A percentile compares a stretch with the other conserved stretches of the same genome.
Conservation (phyloP, 768 basidiomycete species). For the Tulasnella calospora region DNA sequence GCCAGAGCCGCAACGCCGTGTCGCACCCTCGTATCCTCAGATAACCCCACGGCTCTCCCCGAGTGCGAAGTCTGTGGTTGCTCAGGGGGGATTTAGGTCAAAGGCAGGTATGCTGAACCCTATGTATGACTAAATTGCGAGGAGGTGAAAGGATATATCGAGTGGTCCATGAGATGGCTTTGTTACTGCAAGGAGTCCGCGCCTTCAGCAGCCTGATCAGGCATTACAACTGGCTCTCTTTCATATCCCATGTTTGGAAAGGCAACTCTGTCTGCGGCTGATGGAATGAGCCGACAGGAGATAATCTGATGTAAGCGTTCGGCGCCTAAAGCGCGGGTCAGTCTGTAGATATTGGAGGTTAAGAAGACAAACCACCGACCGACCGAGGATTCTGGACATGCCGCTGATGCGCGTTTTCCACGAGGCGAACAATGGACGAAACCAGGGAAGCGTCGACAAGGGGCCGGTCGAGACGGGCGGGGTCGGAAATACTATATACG, state of each 20-base stretch:
- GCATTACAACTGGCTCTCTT: constrained; percentile 4
- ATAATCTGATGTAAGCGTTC: constrained; percentile 10
- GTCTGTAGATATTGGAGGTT: neutral
- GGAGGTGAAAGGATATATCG: neutral
- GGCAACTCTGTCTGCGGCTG: constrained; percentile 1
- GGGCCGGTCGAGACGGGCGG: constrained; percentile 4
- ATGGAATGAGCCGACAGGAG: neutral
- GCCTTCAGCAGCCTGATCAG: neutral
- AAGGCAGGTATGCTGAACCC: neutral
- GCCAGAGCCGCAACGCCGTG: neutral
- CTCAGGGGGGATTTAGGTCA: neutral
- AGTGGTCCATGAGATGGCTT: neutral
- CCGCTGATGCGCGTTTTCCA: constrained; percentile 20
- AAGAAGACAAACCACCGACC: constrained; percentile 12
- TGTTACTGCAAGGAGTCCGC: neutral
- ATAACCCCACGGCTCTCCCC: constrained; percentile 2
- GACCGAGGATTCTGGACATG: constrained; percentile 20
- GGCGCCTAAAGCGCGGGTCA: constrained; percentile 19
- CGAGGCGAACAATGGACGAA: constrained; percentile 6
- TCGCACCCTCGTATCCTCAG: neutral
- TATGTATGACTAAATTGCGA: neutral
- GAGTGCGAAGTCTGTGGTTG: neutral
- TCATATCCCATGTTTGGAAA: neutral
- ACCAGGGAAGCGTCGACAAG: neutral
- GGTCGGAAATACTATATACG: constrained; percentile 8